These are phyloP conservation scores for Coriaria nepalensis DNA, from an alignment of 306 rosid species.

Conservation along the genomic window DNA sequence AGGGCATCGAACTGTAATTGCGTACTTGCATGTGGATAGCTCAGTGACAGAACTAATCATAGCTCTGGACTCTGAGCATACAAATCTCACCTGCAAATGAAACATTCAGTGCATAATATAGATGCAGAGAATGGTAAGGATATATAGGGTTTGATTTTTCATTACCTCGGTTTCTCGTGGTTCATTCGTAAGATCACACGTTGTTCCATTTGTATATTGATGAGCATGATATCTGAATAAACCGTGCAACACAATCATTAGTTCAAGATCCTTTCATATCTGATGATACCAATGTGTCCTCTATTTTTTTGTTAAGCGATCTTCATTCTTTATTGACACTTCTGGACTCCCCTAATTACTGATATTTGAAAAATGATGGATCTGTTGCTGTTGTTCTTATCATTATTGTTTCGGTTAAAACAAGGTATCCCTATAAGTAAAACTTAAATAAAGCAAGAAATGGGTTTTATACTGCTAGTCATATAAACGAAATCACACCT, in stretches of 20 bases:
- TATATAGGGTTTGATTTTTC: conserved; percentile 4
- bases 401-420: too few species aligned
- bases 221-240: conserved; percentile 74
- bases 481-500: conserved; percentile 35
- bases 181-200: conserved; percentile 76
- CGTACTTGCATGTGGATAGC: conserved; percentile 94
- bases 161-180: conserved; percentile 89
- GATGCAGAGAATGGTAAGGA: conserved; percentile 8
- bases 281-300: too few species aligned
- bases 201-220: conserved; percentile 80
- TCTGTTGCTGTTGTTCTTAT: too few species aligned
- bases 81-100: conserved; percentile 70
- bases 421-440: too few species aligned
- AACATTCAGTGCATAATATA: conserved; percentile 4
- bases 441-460: too few species aligned
- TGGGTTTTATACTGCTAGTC: conserved; percentile 3
- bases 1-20: conserved; percentile 81
- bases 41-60: conserved; percentile 87
- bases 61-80: conserved; percentile 71
- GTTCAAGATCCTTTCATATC: not conserved
- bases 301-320: too few species aligned
- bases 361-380: too few species aligned
- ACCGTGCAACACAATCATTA: conserved; percentile 9
- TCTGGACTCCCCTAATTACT: too few species aligned
- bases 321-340: too few species aligned